Base-by-base conservation (phyloP, 2,329 filamentous ascomycete species). In the Penicillium sp. region DNA sequence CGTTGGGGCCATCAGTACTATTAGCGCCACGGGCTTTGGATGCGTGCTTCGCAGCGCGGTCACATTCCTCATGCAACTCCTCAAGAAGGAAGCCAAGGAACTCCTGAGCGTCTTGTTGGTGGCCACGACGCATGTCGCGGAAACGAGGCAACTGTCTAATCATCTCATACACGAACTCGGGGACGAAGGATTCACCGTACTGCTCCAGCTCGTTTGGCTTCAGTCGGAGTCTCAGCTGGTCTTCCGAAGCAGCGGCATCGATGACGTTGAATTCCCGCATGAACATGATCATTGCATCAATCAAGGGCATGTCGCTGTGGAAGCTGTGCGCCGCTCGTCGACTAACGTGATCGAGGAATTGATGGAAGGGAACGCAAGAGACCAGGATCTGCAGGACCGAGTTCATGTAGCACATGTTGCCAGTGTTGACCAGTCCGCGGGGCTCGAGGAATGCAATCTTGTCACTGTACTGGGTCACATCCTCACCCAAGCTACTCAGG, bases 341-440 rank as follows among this genome's bases (percentile, higher is more conserved):
- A 74, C 91, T 87, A 60, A 96, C 85, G 74, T 93, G 89, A 71
- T 96, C 90, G 63, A 99, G 78, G 72, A 99, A 97, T 71, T 93
- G 87, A 77, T 96, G 97, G 73, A 99, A 99, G 6, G 95, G 95
- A 67, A 88, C 84, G 77, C 93, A 98, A 74, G 93, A 98, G 66
- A 97, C 85, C 70, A 99, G 85, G 73, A 96, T 90, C 89, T 99
- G 95, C 65, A 99, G 84, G 75, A 98, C 94, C 63, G 95, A 97
- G 81, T 98, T 99, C 95, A 99, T 98, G 79, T 99, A 99, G 78
- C 95, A 99, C 91, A 98, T 96, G 73, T 99, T 98, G 51, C 95
- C 95, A 41, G 94, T 96, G 78, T 99, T 99, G 66, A 96, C 90
- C 71, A 99, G 84, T 50, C 95, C 95, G 66, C 94, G 87, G 52